Evolutionary conservation across 345 rosid species (phyloP).

Genomic region (Draba incana): DNA sequence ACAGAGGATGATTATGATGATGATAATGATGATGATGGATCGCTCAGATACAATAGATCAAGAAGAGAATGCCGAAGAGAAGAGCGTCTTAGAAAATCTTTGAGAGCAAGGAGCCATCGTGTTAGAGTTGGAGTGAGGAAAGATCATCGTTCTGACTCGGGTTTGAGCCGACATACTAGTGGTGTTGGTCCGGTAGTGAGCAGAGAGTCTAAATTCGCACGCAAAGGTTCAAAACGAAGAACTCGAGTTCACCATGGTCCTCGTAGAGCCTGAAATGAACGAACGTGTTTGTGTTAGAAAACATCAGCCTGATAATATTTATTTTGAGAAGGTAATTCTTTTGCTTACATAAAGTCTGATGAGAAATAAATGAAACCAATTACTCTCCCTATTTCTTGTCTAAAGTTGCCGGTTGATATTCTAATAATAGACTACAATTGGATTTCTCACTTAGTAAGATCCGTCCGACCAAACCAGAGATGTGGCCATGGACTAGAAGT

Average conservation of each 20-base stretch:
- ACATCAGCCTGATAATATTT: background rate
- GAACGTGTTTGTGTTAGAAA: background rate
- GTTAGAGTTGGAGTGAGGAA: constrained; percentile 44
- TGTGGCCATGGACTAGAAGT: background rate
- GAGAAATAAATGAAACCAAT: background rate
- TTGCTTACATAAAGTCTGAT: background rate
- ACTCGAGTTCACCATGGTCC: constrained; percentile 19
- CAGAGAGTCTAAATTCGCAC: constrained; percentile 49
- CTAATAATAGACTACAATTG: no score
- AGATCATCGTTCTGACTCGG: constrained; percentile 34
- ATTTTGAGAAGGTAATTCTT: background rate
- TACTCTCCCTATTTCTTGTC: no score
- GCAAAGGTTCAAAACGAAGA: constrained; percentile 39
- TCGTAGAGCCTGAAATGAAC: constrained; percentile 13
- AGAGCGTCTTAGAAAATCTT: constrained; percentile 49
- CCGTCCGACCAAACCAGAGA: constrained; percentile 39
- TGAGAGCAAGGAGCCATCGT: constrained; percentile 51
- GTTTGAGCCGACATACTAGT: constrained; percentile 22
- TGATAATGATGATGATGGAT: constrained; percentile 27
- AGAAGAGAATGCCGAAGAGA: constrained; percentile 34
- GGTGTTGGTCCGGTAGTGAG: constrained; percentile 40
- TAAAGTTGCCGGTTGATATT: no score
- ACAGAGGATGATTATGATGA: constrained; percentile 9
- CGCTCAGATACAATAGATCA: constrained; percentile 12
- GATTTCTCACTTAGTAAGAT: background rate